Evolutionary conservation across 2,329 filamentous ascomycete genomes (phyloP).

Genomic region (Pezicula carpinea): DNA sequence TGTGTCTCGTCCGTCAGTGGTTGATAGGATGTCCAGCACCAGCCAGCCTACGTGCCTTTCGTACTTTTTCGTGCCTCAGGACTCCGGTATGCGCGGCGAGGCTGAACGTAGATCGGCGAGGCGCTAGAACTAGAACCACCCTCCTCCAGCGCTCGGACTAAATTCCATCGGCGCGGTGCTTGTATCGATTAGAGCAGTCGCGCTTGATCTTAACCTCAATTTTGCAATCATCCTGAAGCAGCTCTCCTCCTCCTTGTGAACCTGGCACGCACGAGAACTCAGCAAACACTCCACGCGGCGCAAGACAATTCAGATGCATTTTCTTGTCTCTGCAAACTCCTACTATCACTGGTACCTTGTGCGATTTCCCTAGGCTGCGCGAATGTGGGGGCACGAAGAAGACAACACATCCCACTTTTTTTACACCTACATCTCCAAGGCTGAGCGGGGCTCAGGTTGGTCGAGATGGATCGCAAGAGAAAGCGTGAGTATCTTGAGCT

Average conservation of each 20-base stretch:
- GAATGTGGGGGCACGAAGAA: slow-evolving; percentile 31
- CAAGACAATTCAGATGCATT: slow-evolving; percentile 30
- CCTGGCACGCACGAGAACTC: neutral
- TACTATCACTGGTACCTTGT: slow-evolving; percentile 27
- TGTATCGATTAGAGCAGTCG: too few species aligned
- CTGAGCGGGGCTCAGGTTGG: slow-evolving; percentile 21
- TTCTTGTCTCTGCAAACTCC: slow-evolving; percentile 25
- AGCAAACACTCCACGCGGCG: slow-evolving; percentile 6
- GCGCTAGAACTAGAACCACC: too few species aligned
- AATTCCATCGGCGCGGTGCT: too few species aligned
- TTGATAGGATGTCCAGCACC: too few species aligned
- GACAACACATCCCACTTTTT: slow-evolving; percentile 16
- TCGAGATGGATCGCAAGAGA: slow-evolving; percentile 59
- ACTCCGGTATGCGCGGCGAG: too few species aligned
- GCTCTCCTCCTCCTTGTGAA: neutral
- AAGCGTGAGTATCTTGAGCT: slow-evolving; percentile 44
- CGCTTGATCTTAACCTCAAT: neutral
- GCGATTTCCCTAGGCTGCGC: slow-evolving; percentile 27
- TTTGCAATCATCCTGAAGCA: neutral
- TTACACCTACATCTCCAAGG: slow-evolving; percentile 13
- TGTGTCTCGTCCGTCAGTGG: too few species aligned
- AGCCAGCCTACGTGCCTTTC: too few species aligned
- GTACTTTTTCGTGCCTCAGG: too few species aligned
- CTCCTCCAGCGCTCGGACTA: too few species aligned
- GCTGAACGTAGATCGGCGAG: too few species aligned